These are phyloP conservation scores for Straminergon stramineum DNA, from an alignment of 225 moss, liverwort and hornwort species.

Conservation along the genomic window DNA sequence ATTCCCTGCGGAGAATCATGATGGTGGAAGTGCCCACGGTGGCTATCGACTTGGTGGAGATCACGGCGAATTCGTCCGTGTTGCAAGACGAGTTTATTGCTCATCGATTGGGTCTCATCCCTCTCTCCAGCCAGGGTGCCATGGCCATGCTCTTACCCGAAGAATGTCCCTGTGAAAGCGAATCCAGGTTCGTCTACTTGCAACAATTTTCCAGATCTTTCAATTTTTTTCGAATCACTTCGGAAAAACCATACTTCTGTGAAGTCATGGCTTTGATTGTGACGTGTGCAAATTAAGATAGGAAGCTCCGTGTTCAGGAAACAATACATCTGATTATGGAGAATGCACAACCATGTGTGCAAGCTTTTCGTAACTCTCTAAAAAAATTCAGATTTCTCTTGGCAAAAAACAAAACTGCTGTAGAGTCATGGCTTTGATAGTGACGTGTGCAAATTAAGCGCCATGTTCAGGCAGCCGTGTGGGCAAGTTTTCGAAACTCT, in stretches of 20 bases:
- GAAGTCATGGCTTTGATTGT: neutral
- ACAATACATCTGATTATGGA: neutral
- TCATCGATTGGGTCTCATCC: constrained; percentile 57
- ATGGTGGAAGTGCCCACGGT: constrained; percentile 76
- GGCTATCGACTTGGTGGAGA: constrained; percentile 72
- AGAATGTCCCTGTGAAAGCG: constrained; percentile 9
- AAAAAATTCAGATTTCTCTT: neutral
- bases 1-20: constrained; percentile 59
- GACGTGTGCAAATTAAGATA: neutral
- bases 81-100: constrained; percentile 68
- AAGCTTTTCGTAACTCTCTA: neutral
- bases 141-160: constrained; percentile 60
- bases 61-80: constrained; percentile 56
- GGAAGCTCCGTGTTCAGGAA: neutral
- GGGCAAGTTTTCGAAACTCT: too few relatives aligned
- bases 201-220: neutral
- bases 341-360: neutral
- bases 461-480: too few relatives aligned
- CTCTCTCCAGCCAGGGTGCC: constrained; percentile 48
- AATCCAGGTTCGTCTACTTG: neutral
- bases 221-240: too few relatives aligned
- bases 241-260: neutral
- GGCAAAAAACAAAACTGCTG: neutral
- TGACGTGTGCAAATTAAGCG: too few relatives aligned
- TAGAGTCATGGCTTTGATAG: neutral